These are phyloP conservation scores for Bertia moriformis DNA, from an alignment of 2,329 filamentous ascomycete species.

Conservation along the genomic window DNA sequence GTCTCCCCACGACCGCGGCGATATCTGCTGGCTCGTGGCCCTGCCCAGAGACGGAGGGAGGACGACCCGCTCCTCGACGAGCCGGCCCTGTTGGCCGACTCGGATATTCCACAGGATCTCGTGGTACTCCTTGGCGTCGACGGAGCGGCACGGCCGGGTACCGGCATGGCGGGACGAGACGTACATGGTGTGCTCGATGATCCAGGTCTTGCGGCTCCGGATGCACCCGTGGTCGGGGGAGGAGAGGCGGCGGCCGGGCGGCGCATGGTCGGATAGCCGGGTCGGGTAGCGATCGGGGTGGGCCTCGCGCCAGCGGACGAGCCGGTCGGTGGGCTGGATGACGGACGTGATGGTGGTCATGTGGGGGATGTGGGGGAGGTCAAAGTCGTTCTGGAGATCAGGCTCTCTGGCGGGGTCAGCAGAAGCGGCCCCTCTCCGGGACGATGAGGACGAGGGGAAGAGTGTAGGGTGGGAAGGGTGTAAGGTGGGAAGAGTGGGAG, in stretches of 20 bases:
- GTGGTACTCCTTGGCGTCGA: slow-evolving; percentile 22
- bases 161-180: slow-evolving; percentile 21
- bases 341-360: slow-evolving; percentile 27
- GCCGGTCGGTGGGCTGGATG: slow-evolving; percentile 21
- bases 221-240: slow-evolving; percentile 15
- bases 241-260: no score
- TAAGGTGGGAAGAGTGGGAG: slow-evolving; percentile 3
- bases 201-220: slow-evolving; percentile 22
- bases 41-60: no score
- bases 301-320: slow-evolving; percentile 19
- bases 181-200: slow-evolving; percentile 26
- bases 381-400: slow-evolving; percentile 11
- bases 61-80: slow-evolving; percentile 18
- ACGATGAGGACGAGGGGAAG: no score
- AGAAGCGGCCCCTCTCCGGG: no score
- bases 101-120: slow-evolving; percentile 22
- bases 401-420: no score
- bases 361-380: slow-evolving; percentile 29
- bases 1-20: no score
- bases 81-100: slow-evolving; percentile 12
- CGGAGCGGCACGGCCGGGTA: slow-evolving; percentile 19
- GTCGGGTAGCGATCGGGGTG: slow-evolving; percentile 22
- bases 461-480: no score
- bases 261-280: slow-evolving; percentile 22
- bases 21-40: no score